Base-by-base conservation (phyloP, 2,329 filamentous ascomycete species). In the Paecilomyces fulvus region DNA sequence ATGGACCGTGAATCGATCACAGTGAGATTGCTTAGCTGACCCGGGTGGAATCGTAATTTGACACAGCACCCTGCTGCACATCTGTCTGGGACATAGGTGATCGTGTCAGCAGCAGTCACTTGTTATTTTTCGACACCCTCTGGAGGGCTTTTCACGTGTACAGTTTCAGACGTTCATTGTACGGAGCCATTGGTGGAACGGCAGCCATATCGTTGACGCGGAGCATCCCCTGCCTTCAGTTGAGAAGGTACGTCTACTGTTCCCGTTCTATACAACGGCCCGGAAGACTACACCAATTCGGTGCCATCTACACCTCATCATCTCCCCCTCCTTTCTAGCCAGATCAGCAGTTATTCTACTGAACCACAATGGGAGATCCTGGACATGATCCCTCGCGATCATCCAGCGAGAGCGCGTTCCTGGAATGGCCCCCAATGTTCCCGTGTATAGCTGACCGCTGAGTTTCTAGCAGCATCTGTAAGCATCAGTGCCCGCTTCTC, bases 301-400 rank as follows among this genome's bases (percentile, higher is more conserved):
- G 21, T 21, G 21, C 21, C 3, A 21, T 21, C 21, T 21, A 21
- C 1, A 21, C 21, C 21, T 21, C 21, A 21, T 1, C 21, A 21
- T 52, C 52, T 56, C 56, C 59, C 54, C 77, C n/a, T 23, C 30
- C 12, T 14, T 30, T 3, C 54, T 43, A 31, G 7, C 28, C 43
- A 43, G 53, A 53, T 46, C 52, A 80, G 61, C 73, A 81, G 60
- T 65, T 73, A 59, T 59, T 55, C 55, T 30, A 61, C 75, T 30
- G 70, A 77, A 49, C 74, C 81, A 61, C 69, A 79, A 31, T 73
- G 78, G 53, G 77, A 72, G 65, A 77, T 77, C 61, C 70, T 73
- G 79, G 62, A 73, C 80, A 49, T 79, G 80, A 61, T 73, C 79
- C 33, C 75, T 62, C 76, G 76, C 73, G 63, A 73, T 72, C 63